Conservation (phyloP, 2,329 filamentous ascomycete genomes). For the Microdochium trichocladiopsis region DNA sequence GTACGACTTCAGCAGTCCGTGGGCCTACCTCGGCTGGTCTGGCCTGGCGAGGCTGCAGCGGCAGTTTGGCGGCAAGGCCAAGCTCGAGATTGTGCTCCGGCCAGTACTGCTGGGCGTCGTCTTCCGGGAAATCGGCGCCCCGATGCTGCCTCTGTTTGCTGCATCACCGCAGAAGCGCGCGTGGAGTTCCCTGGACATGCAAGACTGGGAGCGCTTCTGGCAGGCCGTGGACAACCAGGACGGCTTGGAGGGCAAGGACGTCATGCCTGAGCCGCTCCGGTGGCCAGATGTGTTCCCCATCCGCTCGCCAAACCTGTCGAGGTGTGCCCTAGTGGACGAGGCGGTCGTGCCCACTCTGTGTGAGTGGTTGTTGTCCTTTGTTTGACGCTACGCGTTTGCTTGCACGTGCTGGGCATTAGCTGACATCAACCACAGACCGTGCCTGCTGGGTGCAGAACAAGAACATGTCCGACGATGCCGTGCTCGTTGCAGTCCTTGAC, state of each 20-base stretch:
- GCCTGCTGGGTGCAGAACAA: conserved; percentile 4
- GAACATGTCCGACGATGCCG: conserved; percentile 3
- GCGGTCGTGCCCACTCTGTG: conserved; percentile 1
- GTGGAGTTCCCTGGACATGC: conserved; percentile 2
- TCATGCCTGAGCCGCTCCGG: background rate
- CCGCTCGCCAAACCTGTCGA: conserved; percentile 3
- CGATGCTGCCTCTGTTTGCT: conserved; percentile 2
- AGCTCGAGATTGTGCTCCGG: conserved; percentile 3
- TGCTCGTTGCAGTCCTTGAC: conserved; percentile 2
- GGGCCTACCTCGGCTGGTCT: conserved; percentile 6
- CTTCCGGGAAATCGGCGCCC: conserved; percentile 5
- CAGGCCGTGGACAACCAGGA: conserved; percentile 3
- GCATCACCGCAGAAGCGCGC: conserved; percentile 3
- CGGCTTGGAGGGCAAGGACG: background rate
- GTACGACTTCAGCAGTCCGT: conserved; percentile 6
- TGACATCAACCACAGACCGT: conserved; percentile 1
- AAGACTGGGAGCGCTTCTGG: conserved; percentile 5
- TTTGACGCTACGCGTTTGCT: background rate
- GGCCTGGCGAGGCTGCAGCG: conserved; percentile 1
- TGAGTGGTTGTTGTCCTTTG: background rate
- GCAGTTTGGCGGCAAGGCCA: conserved; percentile 1
- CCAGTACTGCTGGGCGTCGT: conserved; percentile 5
- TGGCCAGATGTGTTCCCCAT: conserved; percentile 5
- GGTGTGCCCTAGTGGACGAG: conserved; percentile 3
- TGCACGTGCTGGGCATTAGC: background rate